Conservation (phyloP, 257 asterid genomes). For the Plantago elongata region DNA sequence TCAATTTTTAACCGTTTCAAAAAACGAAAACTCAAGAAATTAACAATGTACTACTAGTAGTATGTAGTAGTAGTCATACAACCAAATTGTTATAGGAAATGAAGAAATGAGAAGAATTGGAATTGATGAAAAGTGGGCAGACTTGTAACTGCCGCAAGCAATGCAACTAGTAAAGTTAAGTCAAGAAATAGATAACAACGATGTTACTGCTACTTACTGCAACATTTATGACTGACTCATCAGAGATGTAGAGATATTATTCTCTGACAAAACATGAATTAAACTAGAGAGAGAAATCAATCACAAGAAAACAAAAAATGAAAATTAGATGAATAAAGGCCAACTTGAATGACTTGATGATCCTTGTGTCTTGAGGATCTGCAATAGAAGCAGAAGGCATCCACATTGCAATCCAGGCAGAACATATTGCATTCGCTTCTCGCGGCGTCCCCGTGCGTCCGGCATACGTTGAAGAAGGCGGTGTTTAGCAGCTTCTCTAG, state of each 20-base stretch:
- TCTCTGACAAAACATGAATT: too few species aligned
- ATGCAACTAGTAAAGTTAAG: not conserved
- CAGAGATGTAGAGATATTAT: too few species aligned
- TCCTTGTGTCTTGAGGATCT: constrained; percentile 78
- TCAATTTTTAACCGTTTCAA: too few species aligned
- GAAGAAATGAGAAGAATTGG: too few species aligned
- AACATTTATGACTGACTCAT: constrained; percentile 5
- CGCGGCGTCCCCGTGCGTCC: constrained; percentile 76
- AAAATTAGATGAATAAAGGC: not conserved
- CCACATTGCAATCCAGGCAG: constrained; percentile 72
- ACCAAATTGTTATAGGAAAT: too few species aligned
- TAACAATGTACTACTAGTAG: not conserved
- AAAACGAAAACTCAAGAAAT: too few species aligned
- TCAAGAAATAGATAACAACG: not conserved
- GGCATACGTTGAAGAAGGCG: constrained; percentile 62
- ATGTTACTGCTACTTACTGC: constrained; percentile 3
- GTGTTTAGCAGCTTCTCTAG: constrained; percentile 61
- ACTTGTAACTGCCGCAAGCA: not conserved
- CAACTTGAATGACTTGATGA: constrained; percentile 92
- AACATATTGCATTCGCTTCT: constrained; percentile 85
- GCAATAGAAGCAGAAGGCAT: constrained; percentile 76
- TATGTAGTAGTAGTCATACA: too few species aligned
- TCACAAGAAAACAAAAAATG: not conserved
- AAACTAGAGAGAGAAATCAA: not conserved
- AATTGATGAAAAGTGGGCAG: not conserved